Conservation (phyloP, 768 basidiomycete species). For the Lactarius indigo region DNA sequence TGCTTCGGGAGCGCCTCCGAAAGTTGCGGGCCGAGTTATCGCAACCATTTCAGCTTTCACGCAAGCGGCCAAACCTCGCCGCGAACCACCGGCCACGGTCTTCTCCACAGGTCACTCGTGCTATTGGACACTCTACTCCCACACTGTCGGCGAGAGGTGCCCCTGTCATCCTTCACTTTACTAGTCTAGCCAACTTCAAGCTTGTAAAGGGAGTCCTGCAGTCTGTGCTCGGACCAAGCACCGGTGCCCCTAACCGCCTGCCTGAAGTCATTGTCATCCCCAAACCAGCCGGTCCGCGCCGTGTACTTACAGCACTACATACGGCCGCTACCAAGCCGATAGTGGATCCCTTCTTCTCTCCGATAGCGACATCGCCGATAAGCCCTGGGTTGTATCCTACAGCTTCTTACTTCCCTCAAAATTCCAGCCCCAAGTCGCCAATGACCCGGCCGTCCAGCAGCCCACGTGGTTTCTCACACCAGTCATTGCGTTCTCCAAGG, state of each 20-base stretch:
- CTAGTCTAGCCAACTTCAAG: constrained; percentile 87
- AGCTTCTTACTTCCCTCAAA: constrained; percentile 42
- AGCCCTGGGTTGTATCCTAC: constrained; percentile 60
- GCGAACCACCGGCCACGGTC: constrained; percentile 73
- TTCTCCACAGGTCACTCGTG: constrained; percentile 70
- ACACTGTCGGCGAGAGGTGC: constrained; percentile 35
- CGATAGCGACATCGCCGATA: constrained; percentile 90
- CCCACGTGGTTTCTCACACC: constrained; percentile 57
- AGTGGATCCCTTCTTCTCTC: constrained; percentile 87
- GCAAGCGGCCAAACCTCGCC: constrained; percentile 68
- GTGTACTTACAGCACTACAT: constrained; percentile 88
- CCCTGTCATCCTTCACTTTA: constrained; percentile 81
- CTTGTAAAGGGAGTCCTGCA: constrained; percentile 82
- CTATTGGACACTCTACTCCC: constrained; percentile 38
- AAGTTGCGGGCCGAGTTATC: constrained; percentile 58
- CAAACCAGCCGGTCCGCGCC: constrained; percentile 93
- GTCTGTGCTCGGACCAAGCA: constrained; percentile 50
- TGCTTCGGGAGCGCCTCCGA: constrained; percentile 72
- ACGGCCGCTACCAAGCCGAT: constrained; percentile 83
- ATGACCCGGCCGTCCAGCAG: constrained; percentile 44
- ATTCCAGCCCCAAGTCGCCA: constrained; percentile 40
- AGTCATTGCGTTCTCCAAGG: constrained; percentile 54
- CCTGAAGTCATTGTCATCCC: constrained; percentile 97
- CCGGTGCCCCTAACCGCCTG: constrained; percentile 43
- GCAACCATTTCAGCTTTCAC: constrained; percentile 39